Conservation (phyloP, 2,329 filamentous ascomycete species). For the Cytospora chrysosperma region DNA sequence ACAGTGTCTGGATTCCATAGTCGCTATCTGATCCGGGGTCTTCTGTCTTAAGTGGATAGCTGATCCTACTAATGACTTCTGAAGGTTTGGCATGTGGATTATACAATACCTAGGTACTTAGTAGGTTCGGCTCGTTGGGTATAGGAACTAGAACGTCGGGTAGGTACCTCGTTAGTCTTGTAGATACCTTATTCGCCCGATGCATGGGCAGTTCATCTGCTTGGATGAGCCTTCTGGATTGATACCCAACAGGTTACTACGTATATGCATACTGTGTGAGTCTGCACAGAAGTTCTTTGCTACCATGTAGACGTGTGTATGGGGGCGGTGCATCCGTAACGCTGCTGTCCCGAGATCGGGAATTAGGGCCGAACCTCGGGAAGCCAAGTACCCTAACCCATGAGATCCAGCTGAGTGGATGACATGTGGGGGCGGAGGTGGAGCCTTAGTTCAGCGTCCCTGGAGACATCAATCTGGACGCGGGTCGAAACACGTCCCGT, state of each 20-base stretch:
- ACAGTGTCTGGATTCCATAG: neutral
- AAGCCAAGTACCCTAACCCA: slow-evolving; percentile 2
- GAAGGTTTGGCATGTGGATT: neutral
- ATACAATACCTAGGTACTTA: neutral
- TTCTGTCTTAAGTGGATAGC: neutral
- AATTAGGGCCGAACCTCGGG: neutral
- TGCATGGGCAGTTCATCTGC: slow-evolving; percentile 1
- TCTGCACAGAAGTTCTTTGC: too few species aligned
- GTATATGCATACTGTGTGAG: too few species aligned
- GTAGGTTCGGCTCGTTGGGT: neutral
- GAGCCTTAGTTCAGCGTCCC: neutral
- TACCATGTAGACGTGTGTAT: too few species aligned
- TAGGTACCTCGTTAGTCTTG: too few species aligned
- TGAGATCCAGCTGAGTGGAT: neutral
- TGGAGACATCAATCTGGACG: too few species aligned
- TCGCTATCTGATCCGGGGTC: neutral
- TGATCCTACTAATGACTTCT: neutral
- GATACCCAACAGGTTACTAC: neutral
- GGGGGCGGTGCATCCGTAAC: too few species aligned
- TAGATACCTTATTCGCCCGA: neutral
- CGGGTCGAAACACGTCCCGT: neutral
- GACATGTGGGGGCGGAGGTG: neutral
- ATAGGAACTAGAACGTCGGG: slow-evolving; percentile 1
- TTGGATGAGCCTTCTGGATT: neutral
- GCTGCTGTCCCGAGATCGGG: neutral